Base-by-base conservation (phyloP, 306 rosid genomes). In the Vachellia collinsii region DNA sequence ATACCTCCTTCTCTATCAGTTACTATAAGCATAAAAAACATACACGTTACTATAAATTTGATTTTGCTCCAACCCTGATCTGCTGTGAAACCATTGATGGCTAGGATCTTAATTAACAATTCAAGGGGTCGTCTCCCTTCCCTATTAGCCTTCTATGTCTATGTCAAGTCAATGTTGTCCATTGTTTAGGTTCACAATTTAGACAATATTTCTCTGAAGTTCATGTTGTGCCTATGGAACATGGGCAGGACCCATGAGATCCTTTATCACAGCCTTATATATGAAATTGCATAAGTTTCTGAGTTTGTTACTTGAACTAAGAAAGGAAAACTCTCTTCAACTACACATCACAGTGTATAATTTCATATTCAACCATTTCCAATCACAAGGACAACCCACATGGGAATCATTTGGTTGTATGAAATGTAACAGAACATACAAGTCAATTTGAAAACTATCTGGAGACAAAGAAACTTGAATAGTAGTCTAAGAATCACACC, bases 221-320 rank as follows among this genome's bases (percentile, higher is more conserved):
- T 38, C 89, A 80, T 88, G 86, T 80, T 91, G 97, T 5, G 99
- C 92, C 70, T 95, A 93, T 37, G 98, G 90, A 86, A 90, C 90
- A 83, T 93, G 98, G 56, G 98, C 85, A 85, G 98, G 99, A 82
- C 90, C 97, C 98, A 92, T 90, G 48, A 92, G 98, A 85, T 95
- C 93, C 83, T 95, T 98, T 48, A 88, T 87, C 91, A 95, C 80
- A 50, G 91, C 86, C 81, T 95, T 98, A 58, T 95, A 95, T 82
- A 98, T 95, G 89, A 70, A 90, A 87, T 78, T 71, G 72, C 79
- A 78, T 66, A 51, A 34, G 37, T 58, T 63, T 66, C 73, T 54
- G 65, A 14, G 69, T 85, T 51, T 58, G 51, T 67, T 70, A 47
- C 58, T 13, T 74, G 72, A 64, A 75, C 67, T 48, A 74, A 51